These are phyloP conservation scores for Amanita brunnescens DNA, from an alignment of 768 basidiomycete species.

Conservation along the genomic window DNA sequence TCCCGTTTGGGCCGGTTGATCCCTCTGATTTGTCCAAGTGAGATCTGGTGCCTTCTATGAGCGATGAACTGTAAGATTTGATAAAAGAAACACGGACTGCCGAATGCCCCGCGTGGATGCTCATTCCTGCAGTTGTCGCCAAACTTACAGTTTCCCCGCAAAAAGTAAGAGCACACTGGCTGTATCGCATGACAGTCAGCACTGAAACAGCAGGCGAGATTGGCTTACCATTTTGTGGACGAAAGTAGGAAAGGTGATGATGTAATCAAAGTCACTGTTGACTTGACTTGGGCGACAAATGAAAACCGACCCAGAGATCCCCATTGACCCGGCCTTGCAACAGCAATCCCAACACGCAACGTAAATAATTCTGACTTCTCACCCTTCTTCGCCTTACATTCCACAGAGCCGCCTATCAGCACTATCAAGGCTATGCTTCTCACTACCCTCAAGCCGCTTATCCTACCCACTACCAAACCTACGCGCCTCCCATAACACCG, in stretches of 20 bases:
- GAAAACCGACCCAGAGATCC: slow-evolving; percentile 50
- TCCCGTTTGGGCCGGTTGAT: slow-evolving; percentile 4
- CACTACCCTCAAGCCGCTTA: slow-evolving; percentile 38
- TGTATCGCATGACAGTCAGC: slow-evolving; percentile 14
- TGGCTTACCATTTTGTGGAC: slow-evolving; percentile 11
- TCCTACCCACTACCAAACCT: slow-evolving; percentile 37
- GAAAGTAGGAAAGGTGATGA: not conserved
- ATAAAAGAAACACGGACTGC: slow-evolving; percentile 34
- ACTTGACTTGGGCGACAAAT: slow-evolving; percentile 14
- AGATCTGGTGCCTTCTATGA: slow-evolving; percentile 22
- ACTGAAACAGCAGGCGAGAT: not conserved
- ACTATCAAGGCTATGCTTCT: slow-evolving; percentile 35
- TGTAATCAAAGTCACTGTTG: not conserved
- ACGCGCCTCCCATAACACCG: slow-evolving; percentile 25
- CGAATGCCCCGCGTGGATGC: slow-evolving; percentile 42
- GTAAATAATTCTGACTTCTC: slow-evolving; percentile 22
- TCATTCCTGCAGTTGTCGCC: slow-evolving; percentile 60
- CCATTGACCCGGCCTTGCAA: slow-evolving; percentile 63
- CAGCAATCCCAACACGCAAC: slow-evolving; percentile 42
- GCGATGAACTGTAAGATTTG: not conserved
- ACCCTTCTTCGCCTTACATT: slow-evolving; percentile 9
- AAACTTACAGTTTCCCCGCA: slow-evolving; percentile 58
- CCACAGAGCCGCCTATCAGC: slow-evolving; percentile 39
- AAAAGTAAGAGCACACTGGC: slow-evolving; percentile 54
- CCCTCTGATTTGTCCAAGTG: slow-evolving; percentile 26